These are phyloP conservation scores for Neofusicoccum sp. DNA, from an alignment of 2,329 filamentous ascomycete species.

Conservation along the genomic window DNA sequence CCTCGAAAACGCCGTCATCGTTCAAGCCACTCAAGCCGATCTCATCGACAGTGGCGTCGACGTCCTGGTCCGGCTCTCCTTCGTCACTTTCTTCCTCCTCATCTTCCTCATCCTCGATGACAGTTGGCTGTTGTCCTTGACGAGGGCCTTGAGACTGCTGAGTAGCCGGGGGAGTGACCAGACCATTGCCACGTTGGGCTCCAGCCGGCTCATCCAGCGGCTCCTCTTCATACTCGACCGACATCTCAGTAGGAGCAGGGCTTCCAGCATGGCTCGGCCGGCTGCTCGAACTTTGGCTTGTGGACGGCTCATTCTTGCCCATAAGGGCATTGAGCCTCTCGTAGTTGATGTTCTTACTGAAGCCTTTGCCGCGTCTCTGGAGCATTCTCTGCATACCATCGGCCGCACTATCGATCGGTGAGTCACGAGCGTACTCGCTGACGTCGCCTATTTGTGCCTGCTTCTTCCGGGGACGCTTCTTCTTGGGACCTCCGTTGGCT, in stretches of 20 bases:
- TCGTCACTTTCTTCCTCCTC: conserved; percentile 17
- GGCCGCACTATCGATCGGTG: conserved; percentile 44
- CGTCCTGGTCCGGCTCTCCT: neutral
- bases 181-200: neutral
- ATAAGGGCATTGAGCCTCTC: conserved; percentile 41
- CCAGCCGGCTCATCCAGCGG: neutral
- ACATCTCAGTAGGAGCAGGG: conserved; percentile 6
- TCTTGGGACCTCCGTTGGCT: conserved; percentile 54
- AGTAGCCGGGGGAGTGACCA: neutral
- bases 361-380: conserved; percentile 45
- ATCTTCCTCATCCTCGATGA: conserved; percentile 11
- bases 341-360: conserved; percentile 52
- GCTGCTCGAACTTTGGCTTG: conserved; percentile 14
- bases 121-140: neutral
- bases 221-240: conserved; percentile 11
- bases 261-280: conserved; percentile 15
- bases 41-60: neutral
- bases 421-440: conserved; percentile 35
- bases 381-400: conserved; percentile 51
- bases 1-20: conserved; percentile 9
- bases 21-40: neutral
- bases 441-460: conserved; percentile 43
- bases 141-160: conserved; percentile 1
- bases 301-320: conserved; percentile 2
- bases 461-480: conserved; percentile 45